Conservation (phyloP, 1,139 yeast species). For the Yarrowia galli region DNA sequence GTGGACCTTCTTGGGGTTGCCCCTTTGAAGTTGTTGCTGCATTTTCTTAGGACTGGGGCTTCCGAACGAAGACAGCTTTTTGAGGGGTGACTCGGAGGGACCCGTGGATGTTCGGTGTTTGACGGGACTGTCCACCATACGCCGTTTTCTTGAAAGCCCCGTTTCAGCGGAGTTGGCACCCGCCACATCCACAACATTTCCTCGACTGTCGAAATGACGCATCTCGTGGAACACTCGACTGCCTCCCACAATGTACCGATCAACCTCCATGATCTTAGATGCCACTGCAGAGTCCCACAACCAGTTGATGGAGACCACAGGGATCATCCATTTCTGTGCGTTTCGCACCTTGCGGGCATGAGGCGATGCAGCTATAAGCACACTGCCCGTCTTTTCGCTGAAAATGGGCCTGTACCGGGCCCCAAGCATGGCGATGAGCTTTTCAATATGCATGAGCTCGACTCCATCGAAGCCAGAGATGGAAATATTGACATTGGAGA, state of each 20-base stretch:
- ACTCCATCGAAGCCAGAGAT: conserved; percentile 86
- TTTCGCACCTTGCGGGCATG: conserved; percentile 55
- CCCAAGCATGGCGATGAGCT: conserved; percentile 59
- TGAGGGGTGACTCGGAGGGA: conserved; percentile 11
- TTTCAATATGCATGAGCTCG: conserved; percentile 76
- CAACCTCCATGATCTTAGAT: conserved; percentile 44
- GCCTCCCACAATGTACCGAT: conserved; percentile 22
- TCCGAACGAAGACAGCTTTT: conserved; percentile 27
- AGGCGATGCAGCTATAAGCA: conserved; percentile 66
- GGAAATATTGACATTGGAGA: conserved; percentile 59
- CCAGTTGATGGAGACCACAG: conserved; percentile 61
- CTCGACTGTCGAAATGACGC: conserved; percentile 12
- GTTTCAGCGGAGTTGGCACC: not conserved
- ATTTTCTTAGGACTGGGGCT: conserved; percentile 20
- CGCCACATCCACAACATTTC: not conserved
- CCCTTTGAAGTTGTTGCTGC: not conserved
- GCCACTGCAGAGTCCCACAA: conserved; percentile 56
- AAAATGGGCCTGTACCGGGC: conserved; percentile 61
- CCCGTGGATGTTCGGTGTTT: conserved; percentile 17
- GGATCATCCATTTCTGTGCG: conserved; percentile 64
- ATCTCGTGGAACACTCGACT: conserved; percentile 13
- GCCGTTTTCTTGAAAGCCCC: conserved; percentile 4
- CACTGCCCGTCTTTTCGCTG: conserved; percentile 60
- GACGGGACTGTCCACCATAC: conserved; percentile 2
- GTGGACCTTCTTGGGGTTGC: not conserved